A percentile compares a stretch with the other conserved stretches of the same genome.
phyloP scores from a whole-genome alignment of 2,329 filamentous ascomycete species.

The Laburnicola sp. region DNA sequence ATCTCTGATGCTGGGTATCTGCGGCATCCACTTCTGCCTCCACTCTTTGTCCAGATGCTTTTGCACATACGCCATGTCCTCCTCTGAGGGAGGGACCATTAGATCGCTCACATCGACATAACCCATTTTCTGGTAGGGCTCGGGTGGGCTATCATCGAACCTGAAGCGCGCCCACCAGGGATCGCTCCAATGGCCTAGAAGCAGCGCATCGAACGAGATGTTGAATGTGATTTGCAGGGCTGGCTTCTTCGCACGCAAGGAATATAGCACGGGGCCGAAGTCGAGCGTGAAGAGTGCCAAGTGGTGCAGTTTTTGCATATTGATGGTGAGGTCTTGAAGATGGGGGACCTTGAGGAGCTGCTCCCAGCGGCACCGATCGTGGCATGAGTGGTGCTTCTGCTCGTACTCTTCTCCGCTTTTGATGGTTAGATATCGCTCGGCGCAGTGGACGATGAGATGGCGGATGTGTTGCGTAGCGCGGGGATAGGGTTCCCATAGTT shows the following conservation, averaged over 20 bases:
- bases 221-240: slow-evolving; percentile 8
- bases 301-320: slow-evolving; percentile 15
- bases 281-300: slow-evolving; percentile 6
- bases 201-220: slow-evolving; percentile 16
- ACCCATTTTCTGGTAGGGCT: slow-evolving; percentile 12
- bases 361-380: slow-evolving; percentile 8
- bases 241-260: slow-evolving; percentile 6
- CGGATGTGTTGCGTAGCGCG: slow-evolving; percentile 10
- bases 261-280: slow-evolving; percentile 16
- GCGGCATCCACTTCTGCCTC: slow-evolving; percentile 8
- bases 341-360: slow-evolving; percentile 11
- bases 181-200: slow-evolving; percentile 8
- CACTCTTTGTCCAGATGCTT: slow-evolving; percentile 8
- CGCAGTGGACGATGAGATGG: slow-evolving; percentile 11
- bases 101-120: slow-evolving; percentile 16
- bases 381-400: neutral
- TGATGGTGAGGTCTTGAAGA: slow-evolving; percentile 12
- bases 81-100: slow-evolving; percentile 7
- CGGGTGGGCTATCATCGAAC: neutral
- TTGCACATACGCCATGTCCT: slow-evolving; percentile 11
- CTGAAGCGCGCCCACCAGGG: slow-evolving; percentile 4
- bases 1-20: neutral
- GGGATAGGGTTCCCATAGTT: neutral
- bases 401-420: neutral
- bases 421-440: neutral